Evolutionary conservation across 345 rosid genomes (phyloP).

Genomic region (Corchorus capsularis): DNA sequence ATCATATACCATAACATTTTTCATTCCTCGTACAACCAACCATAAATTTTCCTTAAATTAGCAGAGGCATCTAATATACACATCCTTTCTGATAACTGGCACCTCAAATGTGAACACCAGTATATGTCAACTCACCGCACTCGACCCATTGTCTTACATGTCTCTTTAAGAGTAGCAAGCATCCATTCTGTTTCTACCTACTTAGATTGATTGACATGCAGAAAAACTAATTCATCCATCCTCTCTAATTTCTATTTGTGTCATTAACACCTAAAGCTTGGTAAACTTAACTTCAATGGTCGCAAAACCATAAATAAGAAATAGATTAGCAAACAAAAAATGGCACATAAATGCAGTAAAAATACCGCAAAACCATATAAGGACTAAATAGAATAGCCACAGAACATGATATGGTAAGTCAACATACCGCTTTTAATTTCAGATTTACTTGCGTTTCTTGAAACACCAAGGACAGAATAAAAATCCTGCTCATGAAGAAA

Average conservation of each 20-base stretch:
- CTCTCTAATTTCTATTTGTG: background rate
- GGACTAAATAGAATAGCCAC: background rate
- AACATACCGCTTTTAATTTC: conserved; percentile 90
- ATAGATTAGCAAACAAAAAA: conserved; percentile 2
- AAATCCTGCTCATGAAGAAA: conserved; percentile 60
- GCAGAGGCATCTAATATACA: background rate
- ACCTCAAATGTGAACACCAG: background rate
- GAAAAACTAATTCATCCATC: background rate
- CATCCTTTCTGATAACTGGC: background rate
- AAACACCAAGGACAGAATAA: conserved; percentile 91
- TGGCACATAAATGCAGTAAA: conserved; percentile 1
- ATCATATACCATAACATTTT: too few relatives aligned
- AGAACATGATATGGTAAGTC: conserved; percentile 5
- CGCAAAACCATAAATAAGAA: conserved; percentile 8
- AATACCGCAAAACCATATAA: background rate
- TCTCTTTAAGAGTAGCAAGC: background rate
- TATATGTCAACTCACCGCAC: background rate
- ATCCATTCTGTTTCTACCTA: background rate
- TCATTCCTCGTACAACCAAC: background rate
- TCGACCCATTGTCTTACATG: background rate
- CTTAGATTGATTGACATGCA: background rate
- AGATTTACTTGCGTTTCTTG: conserved; percentile 85
- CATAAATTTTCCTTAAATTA: background rate
- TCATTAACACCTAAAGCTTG: background rate
- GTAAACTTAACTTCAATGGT: conserved; percentile 4